Conservation (phyloP, 2,329 filamentous ascomycete species). For the Claviceps maximensis region DNA sequence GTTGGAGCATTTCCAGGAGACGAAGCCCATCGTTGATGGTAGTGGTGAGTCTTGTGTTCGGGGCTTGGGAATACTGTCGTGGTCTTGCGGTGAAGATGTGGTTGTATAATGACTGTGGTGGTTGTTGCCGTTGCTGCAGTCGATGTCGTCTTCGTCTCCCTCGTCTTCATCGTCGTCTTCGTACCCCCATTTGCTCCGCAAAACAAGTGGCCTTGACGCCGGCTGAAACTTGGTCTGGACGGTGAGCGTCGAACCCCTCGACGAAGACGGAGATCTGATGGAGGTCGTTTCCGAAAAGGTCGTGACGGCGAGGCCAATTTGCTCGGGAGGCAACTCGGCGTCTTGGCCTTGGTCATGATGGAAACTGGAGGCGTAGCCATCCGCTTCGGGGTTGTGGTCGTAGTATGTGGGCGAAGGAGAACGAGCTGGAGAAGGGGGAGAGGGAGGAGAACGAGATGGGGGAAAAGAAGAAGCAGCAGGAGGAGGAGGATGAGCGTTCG, state of each 20-base stretch:
- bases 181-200: slow-evolving; percentile 1
- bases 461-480: too few relatives aligned
- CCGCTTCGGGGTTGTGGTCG: not conserved
- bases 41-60: not conserved
- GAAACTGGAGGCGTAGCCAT: slow-evolving; percentile 11
- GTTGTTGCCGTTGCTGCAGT: slow-evolving; percentile 21
- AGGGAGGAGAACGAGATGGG: not conserved
- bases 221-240: slow-evolving; percentile 29
- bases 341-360: slow-evolving; percentile 7
- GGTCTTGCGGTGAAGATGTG: not conserved
- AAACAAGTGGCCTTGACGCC: slow-evolving; percentile 6
- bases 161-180: not conserved
- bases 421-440: too few relatives aligned
- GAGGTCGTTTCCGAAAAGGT: slow-evolving; percentile 9
- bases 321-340: slow-evolving; percentile 6
- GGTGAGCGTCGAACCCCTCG: slow-evolving; percentile 22
- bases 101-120: slow-evolving; percentile 16
- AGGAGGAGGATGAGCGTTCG: not conserved
- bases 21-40: not conserved
- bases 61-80: not conserved
- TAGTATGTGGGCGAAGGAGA: not conserved
- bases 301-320: slow-evolving; percentile 14
- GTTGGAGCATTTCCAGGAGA: too few relatives aligned
- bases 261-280: slow-evolving; percentile 12
- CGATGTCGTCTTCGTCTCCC: slow-evolving; percentile 12